These are phyloP conservation scores for Galium porrigens DNA, from an alignment of 305 asterid genomes.

Conservation along the genomic window DNA sequence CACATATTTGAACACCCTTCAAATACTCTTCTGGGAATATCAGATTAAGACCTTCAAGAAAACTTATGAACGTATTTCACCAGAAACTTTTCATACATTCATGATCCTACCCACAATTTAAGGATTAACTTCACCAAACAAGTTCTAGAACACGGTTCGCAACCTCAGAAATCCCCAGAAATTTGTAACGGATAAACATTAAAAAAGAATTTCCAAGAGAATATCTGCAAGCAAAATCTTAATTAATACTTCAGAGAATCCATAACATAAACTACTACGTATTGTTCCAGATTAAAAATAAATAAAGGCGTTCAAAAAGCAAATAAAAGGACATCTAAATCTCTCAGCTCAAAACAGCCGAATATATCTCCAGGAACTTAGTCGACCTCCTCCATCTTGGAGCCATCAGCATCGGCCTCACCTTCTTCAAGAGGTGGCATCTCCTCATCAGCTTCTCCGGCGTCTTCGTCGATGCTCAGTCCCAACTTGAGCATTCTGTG, in stretches of 20 bases:
- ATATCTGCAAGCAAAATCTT: background rate
- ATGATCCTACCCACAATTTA: too few species aligned
- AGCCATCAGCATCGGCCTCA: constrained; percentile 24
- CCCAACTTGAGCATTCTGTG: constrained; percentile 39
- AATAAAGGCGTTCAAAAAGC: too few species aligned
- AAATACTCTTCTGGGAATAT: too few species aligned
- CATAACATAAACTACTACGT: background rate
- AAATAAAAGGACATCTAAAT: background rate
- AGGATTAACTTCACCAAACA: too few species aligned
- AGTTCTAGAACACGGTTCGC: too few species aligned
- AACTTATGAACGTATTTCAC: too few species aligned
- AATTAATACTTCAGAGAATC: too few species aligned
- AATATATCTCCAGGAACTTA: background rate
- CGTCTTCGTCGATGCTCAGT: constrained; percentile 34
- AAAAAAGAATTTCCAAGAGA: background rate
- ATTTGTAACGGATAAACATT: too few species aligned
- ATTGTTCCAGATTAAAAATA: background rate
- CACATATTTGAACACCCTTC: too few species aligned
- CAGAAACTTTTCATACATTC: too few species aligned
- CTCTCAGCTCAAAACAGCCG: background rate
- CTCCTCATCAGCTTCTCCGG: constrained; percentile 52
- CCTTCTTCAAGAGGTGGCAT: constrained; percentile 73
- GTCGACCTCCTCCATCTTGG: constrained; percentile 32
- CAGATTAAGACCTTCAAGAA: too few species aligned
- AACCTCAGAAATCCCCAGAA: too few species aligned